A percentile compares a stretch with the other conserved stretches of the same genome.
Evolutionary conservation across 1,284 basidiomycete genomes (phyloP).

Genomic region (Volvariella volvacea): DNA sequence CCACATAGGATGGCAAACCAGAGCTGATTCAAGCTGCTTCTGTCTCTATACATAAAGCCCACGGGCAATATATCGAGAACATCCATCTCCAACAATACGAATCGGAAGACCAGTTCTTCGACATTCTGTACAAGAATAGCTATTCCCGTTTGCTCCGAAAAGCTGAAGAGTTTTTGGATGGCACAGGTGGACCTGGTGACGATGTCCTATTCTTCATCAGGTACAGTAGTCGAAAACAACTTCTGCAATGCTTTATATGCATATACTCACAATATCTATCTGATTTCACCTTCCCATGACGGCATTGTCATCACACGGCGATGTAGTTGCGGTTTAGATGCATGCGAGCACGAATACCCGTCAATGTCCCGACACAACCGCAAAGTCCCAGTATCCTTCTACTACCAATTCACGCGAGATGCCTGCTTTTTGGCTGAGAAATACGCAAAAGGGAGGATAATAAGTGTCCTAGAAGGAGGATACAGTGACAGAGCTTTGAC

Average conservation of each 20-base stretch:
- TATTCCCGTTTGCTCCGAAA: slow-evolving; percentile 70
- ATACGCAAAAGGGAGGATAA: slow-evolving; percentile 64
- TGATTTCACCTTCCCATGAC: no score
- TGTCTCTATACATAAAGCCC: slow-evolving; percentile 70
- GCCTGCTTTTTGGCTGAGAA: slow-evolving; percentile 60
- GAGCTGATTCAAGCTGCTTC: slow-evolving; percentile 82
- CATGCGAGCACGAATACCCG: slow-evolving; percentile 85
- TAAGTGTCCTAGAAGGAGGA: slow-evolving; percentile 92
- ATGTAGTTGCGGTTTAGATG: slow-evolving; percentile 88
- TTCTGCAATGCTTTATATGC: slow-evolving; percentile 3
- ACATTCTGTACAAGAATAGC: slow-evolving; percentile 59
- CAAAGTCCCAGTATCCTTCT: slow-evolving; percentile 88
- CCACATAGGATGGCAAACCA: slow-evolving; percentile 69
- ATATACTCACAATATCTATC: neutral
- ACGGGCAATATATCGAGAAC: slow-evolving; percentile 90
- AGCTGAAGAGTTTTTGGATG: slow-evolving; percentile 68
- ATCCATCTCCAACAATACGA: slow-evolving; percentile 80
- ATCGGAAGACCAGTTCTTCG: slow-evolving; percentile 74
- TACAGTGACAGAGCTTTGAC: slow-evolving; percentile 87
- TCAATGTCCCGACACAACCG: slow-evolving; percentile 92
- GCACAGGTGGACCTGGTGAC: slow-evolving; percentile 59
- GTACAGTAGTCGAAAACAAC: no score
- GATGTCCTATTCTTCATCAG: slow-evolving; percentile 84
- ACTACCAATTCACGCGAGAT: slow-evolving; percentile 78
- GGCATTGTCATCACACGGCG: slow-evolving; percentile 4